These are phyloP conservation scores for Starmerella floris DNA, from an alignment of 805 yeast species.

Conservation along the genomic window DNA sequence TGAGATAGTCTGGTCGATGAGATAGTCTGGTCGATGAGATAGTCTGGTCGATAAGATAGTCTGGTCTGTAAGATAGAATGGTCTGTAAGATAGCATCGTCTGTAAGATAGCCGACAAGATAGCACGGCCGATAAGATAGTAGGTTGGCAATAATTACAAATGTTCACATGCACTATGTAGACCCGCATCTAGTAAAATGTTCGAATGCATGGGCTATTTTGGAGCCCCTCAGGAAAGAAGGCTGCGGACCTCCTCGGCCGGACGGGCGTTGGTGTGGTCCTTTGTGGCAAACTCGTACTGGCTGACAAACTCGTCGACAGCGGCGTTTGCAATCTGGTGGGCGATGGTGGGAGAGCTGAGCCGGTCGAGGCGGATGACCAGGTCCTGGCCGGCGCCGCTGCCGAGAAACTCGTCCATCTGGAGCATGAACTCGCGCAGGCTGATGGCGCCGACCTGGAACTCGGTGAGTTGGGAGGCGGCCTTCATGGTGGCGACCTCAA, in stretches of 20 bases:
- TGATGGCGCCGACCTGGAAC: slow-evolving; percentile 6
- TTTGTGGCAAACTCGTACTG: slow-evolving; percentile 23
- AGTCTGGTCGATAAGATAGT: no score
- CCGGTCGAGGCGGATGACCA: slow-evolving; percentile 22
- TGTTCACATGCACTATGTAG: no score
- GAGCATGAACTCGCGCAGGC: slow-evolving; percentile 3
- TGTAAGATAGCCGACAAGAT: no score
- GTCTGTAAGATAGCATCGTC: no score
- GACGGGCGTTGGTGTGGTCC: slow-evolving; percentile 7
- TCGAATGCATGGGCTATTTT: no score
- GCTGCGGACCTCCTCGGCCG: slow-evolving; percentile 12
- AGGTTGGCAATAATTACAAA: no score
- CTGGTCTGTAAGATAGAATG: no score
- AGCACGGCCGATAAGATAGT: no score
- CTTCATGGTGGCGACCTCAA: slow-evolving; percentile 20
- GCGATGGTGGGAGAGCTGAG: slow-evolving; percentile 28
- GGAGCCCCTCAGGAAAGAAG: no score
- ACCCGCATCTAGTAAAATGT: no score
- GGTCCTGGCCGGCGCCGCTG: slow-evolving; percentile 26
- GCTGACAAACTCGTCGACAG: slow-evolving; percentile 25
- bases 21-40: no score
- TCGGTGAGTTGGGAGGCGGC: slow-evolving; percentile 20
- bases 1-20: no score
- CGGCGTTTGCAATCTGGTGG: slow-evolving; percentile 23
- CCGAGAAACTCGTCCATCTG: slow-evolving; percentile 26